These are phyloP conservation scores for Podospora pseudocomata DNA, from an alignment of 495 filamentous ascomycete species.

Conservation along the genomic window DNA sequence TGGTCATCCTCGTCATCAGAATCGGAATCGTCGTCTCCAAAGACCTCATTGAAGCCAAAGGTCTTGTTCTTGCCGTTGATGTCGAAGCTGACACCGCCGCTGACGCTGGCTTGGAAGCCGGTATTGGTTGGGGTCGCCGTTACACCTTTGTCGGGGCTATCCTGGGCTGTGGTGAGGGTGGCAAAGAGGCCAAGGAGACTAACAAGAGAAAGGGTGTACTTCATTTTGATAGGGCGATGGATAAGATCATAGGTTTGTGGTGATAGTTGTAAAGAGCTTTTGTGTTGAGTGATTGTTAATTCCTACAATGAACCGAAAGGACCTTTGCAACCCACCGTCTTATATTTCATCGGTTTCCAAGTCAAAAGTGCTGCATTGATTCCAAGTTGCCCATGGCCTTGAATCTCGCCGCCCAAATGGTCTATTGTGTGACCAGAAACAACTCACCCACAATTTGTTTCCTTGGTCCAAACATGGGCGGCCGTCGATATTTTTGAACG, in stretches of 20 bases:
- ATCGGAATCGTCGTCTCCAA: not conserved
- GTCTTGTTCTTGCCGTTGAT: not conserved
- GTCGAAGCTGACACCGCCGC: not conserved
- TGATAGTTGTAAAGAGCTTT: not conserved
- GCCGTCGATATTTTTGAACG: not conserved
- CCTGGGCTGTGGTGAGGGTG: not conserved
- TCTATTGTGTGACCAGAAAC: not conserved
- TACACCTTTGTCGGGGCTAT: not conserved
- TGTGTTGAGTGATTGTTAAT: not conserved
- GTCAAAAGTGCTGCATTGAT: not conserved
- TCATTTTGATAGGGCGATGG: not conserved
- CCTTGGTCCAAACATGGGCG: not conserved
- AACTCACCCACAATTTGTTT: not conserved
- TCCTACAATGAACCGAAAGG: not conserved
- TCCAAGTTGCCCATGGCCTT: not conserved
- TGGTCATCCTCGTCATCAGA: not conserved
- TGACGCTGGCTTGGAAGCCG: not conserved
- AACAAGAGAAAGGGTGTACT: not conserved
- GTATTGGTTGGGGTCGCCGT: not conserved
- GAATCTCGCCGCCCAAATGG: not conserved
- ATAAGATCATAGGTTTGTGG: not conserved
- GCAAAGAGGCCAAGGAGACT: not conserved
- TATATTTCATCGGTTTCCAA: not conserved
- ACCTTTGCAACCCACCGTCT: not conserved
- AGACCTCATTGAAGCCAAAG: not conserved